Conservation (phyloP, 192 early-diverging fungal genomes). For the Coemansia sp. region DNA sequence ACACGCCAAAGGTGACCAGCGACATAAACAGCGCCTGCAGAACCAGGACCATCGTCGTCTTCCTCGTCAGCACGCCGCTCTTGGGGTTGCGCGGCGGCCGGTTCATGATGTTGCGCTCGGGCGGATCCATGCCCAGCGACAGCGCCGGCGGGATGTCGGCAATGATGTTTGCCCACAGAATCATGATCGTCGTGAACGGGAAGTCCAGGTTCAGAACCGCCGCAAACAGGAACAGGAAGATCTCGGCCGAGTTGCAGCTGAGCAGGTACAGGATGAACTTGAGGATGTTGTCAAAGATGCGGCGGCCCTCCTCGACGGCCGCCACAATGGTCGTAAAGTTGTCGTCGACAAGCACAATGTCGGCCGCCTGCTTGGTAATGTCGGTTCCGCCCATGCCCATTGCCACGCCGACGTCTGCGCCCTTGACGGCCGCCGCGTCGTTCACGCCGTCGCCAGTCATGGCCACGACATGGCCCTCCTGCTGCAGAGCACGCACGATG, state of each 20-base stretch:
- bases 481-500: conserved; percentile 89
- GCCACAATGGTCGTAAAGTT: conserved; percentile 94
- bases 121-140: conserved; percentile 87
- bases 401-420: conserved; percentile 92
- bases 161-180: conserved; percentile 97
- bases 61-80: conserved; percentile 66
- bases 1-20: conserved; percentile 59
- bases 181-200: conserved; percentile 91
- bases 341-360: conserved; percentile 93
- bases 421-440: conserved; percentile 95
- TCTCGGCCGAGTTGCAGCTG: conserved; percentile 93
- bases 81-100: conserved; percentile 75
- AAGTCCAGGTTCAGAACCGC: conserved; percentile 70
- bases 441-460: conserved; percentile 98
- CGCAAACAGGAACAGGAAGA: conserved; percentile 81
- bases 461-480: conserved; percentile 66
- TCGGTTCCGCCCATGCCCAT: conserved; percentile 97
- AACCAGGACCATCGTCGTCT: conserved; percentile 62
- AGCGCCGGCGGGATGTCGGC: conserved; percentile 96
- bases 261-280: conserved; percentile 97
- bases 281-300: conserved; percentile 96
- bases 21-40: conserved; percentile 73
- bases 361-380: conserved; percentile 97
- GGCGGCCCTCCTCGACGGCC: conserved; percentile 91
- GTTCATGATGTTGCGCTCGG: conserved; percentile 80